Base-by-base conservation (phyloP, 1,284 basidiomycete species). In the Amylostereum chailletii region DNA sequence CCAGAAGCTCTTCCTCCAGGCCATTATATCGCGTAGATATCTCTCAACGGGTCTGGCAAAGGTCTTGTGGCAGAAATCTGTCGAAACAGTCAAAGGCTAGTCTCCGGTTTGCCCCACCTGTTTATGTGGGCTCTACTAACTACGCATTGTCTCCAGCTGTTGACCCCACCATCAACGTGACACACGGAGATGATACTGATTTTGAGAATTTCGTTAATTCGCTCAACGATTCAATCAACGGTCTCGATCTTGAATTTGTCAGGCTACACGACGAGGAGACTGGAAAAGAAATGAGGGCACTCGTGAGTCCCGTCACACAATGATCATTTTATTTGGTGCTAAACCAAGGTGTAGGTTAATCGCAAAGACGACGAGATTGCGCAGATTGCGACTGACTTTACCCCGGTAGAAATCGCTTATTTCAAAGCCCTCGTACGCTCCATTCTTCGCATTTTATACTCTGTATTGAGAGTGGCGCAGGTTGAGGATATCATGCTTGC, bases 401-500 rank as follows among this genome's bases (percentile, higher is more conserved):
- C 72, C 2, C 70, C 87, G 0, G 67, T 71, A 41, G 90, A 93
- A 63, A 90, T 92, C 47, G 72, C 81, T 0, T 92, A 80, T 65
- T 91, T 91, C 72, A 90, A 85, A 66, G 79, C 79, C 2, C 69
- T 92, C 50, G 90, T 90, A 60, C 55, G 82, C 66, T 6, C 43
- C 5, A 19, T 38, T 34, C 5, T 5, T 53, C 42, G 45, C 33
- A 6, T 42, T 42, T 30, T 33, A 5, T 45, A 1, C 40, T 6
- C 29, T 26, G 4, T 34, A 31, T 46, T 45, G 10, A 37, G 9
- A 6, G 6, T 19, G 4, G 4, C 10, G 19, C 57, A 94, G 90
- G 75, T 94, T 40, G 87, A 93, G 59, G 85, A 87, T 68, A 93
- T 94, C 59, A 86, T 93, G 76, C 73, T 85, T 9, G 86, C 90